Base-by-base conservation (phyloP, 345 rosid genomes). In the Pistacia atlantica region DNA sequence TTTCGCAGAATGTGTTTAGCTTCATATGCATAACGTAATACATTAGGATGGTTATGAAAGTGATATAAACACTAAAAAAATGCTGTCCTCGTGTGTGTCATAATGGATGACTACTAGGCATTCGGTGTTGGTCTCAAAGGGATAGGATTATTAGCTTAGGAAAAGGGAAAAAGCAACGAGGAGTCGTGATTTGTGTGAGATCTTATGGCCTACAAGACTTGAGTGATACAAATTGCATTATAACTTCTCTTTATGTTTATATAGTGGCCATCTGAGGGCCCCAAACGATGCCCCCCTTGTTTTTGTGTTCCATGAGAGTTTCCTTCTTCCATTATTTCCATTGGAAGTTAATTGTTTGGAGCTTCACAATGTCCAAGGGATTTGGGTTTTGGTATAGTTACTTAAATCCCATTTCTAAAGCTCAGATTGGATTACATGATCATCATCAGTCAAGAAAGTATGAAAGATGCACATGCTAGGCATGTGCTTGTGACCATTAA, bases 191-290 rank as follows among this genome's bases (percentile, higher is more conserved):
- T 33, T 12, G 4, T 38, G 52, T 20, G 77, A 33, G 60, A 67
- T 35, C n/a, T 64, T 64, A 2, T 20, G 76, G 61, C 70, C 80
- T 66, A 52, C 70, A 75, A 54, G 61, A 68, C 38, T 67, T 51
- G 82, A 72, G 73, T 42, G 65, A 64, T 57, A 31, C 73, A 51
- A 69, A 65, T 58, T 33, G 78, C 58, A 71, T 58, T 67, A 67
- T 48, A 71, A 45, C n/a, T 51, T 79, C 54, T 5, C 48, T 48
- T 62, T 82, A 61, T 68, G 75, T 57, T 62, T 52, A 20, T 69
- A 35, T 56, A 55, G 48, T 75, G 75, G 75, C 25, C 61, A 45
- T 20, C 71, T 22, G 38, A 16, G 61, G 77, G 75, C 20, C 78
- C 82, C 75, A 5, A 45, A 33, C 25, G 71, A 16, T 57, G 78